phyloP scores from a whole-genome alignment of 805 yeast species.

The Metschnikowia colocasiae region DNA sequence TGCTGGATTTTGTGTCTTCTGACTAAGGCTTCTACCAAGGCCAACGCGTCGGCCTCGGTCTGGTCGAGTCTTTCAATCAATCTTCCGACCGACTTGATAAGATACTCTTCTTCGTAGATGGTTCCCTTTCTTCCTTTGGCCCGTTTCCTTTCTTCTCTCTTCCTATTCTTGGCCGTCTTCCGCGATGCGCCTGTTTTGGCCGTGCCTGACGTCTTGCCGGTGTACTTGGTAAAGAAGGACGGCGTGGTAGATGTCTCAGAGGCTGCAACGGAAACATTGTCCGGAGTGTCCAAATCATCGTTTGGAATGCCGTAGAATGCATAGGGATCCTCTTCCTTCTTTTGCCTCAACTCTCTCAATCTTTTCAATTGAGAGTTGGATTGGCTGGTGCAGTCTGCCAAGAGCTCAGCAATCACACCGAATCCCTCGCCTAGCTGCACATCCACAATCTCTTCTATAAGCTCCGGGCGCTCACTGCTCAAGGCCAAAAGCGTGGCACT shows the following conservation, averaged over 20 bases:
- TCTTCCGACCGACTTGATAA: slow-evolving; percentile 83
- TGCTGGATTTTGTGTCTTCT: slow-evolving; percentile 72
- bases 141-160: slow-evolving; percentile 91
- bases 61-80: slow-evolving; percentile 74
- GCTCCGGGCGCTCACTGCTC: slow-evolving; percentile 39
- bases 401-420: slow-evolving; percentile 77
- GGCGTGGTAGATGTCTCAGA: slow-evolving; percentile 91
- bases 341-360: slow-evolving; percentile 76
- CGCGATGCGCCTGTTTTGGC: slow-evolving; percentile 96
- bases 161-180: slow-evolving; percentile 83
- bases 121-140: slow-evolving; percentile 99
- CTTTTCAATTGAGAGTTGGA: slow-evolving; percentile 77
- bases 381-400: slow-evolving; percentile 93
- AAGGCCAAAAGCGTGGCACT: slow-evolving; percentile 68
- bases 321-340: slow-evolving; percentile 81
- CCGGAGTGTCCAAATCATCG: slow-evolving; percentile 69
- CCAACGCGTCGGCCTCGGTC: slow-evolving; percentile 69
- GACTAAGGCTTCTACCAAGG: slow-evolving; percentile 69
- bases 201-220: slow-evolving; percentile 94
- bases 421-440: slow-evolving; percentile 82
- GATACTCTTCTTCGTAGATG: slow-evolving; percentile 93
- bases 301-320: slow-evolving; percentile 70
- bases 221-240: slow-evolving; percentile 90
- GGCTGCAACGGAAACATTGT: slow-evolving; percentile 91
- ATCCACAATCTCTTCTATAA: slow-evolving; percentile 61